Base-by-base conservation (phyloP, 2,329 filamentous ascomycete species). In the Trematosphaeria pertusa region DNA sequence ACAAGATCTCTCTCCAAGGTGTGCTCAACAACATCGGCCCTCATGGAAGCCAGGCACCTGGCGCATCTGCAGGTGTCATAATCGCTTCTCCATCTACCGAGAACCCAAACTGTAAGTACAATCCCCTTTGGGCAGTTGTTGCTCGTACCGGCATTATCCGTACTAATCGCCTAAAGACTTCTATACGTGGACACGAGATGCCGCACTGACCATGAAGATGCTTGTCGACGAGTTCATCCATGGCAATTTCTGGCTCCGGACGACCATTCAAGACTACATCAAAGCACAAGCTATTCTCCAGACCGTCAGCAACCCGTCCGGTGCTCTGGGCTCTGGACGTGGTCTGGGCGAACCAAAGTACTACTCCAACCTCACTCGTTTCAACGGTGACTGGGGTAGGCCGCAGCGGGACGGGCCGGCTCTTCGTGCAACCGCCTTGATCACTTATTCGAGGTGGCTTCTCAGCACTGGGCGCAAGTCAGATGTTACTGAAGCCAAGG, bases 371-470 rank as follows among this genome's bases (percentile, higher is more conserved):
- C 70, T 81, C 52, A 81, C 75, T 6, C 75, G 82, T 6, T 90
- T 82, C 65, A 87, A 83, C 3, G 85, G 81, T 17, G 65, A 73
- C 7, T 92, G 89, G 89, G 88, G 87, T 19, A 83, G 89, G 14
- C 89, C 89, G 5, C 89, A 93, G 70, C 80, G 86, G 24, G 89
- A 93, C 69, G 89, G 89, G 0, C 89, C 89, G 15, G 84, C 89
- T 17, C 79, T 93, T 33, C 80, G 89, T 41, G 88, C 88, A 1
- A 89, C 83, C 34, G 83, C 89, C 3, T 70, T 93, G 63, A 86
- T 89, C 47, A 78, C 78, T 0, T 93, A 91, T 64, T 81, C 86
- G 5, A 84, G 86, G 59, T 89, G 86, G 81, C 75, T 92, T 19
- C 73, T 91, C 38, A 73, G 73, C 33, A 86, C 51, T 12, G 37